Conservation (phyloP, 2,329 filamentous ascomycete genomes). For the Colletotrichum gigasporum region DNA sequence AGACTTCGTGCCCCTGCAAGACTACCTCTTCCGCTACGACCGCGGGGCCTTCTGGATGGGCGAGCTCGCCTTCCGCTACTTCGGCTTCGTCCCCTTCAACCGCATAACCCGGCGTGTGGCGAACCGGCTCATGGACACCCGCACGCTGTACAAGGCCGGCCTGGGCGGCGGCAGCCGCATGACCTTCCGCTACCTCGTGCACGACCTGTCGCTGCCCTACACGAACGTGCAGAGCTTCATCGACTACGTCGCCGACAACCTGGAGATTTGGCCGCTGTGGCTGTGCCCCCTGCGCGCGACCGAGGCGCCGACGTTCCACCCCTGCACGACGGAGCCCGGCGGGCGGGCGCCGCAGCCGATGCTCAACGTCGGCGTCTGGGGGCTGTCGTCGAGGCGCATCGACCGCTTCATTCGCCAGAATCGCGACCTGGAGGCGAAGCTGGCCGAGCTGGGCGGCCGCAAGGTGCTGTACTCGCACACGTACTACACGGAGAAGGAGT, state of each 20-base stretch:
- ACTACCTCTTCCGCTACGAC: constrained; percentile 79
- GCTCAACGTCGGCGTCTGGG: constrained; percentile 73
- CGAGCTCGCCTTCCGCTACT: constrained; percentile 70
- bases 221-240: constrained; percentile 53
- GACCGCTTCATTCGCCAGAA: constrained; percentile 63
- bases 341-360: constrained; percentile 12
- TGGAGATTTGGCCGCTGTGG: constrained; percentile 65
- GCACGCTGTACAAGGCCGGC: constrained; percentile 72
- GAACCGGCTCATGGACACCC: constrained; percentile 70
- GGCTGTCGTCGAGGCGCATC: constrained; percentile 52
- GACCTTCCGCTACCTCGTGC: constrained; percentile 69
- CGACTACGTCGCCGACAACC: constrained; percentile 55
- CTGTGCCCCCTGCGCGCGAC: constrained; percentile 61
- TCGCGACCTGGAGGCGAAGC: constrained; percentile 66
- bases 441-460: constrained; percentile 68
- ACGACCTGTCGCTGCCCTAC: constrained; percentile 68
- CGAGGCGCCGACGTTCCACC: constrained; percentile 42
- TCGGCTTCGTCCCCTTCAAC: constrained; percentile 70
- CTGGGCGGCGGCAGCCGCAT: constrained; percentile 64
- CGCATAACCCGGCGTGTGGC: constrained; percentile 68
- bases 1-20: constrained; percentile 68
- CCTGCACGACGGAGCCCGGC: constrained; percentile 15
- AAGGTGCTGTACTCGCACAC: constrained; percentile 78
- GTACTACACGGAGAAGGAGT: constrained; percentile 74
- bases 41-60: constrained; percentile 76